Conservation (phyloP, 164 flowering plant species). For the Sedum album region DNA sequence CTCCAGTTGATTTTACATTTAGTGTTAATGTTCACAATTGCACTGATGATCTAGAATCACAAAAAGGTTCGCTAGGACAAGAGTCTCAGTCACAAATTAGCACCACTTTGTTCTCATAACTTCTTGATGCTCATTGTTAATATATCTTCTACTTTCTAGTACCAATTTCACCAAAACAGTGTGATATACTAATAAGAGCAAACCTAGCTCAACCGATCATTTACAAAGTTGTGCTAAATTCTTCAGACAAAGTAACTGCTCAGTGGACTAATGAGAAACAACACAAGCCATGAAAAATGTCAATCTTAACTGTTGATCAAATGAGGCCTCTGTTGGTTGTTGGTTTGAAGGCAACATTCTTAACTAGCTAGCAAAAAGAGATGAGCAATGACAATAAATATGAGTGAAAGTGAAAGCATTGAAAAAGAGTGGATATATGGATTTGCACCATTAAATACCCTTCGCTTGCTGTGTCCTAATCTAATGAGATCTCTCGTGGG, state of each 20-base stretch:
- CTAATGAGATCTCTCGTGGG: background rate
- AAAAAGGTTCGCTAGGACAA: background rate
- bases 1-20: constrained; percentile 22
- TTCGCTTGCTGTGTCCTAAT: background rate
- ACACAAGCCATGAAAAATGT: background rate
- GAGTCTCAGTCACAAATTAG: background rate
- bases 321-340: background rate
- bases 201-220: background rate
- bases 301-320: background rate
- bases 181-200: no score
- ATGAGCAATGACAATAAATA: background rate
- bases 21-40: constrained; percentile 14
- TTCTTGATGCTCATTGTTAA: constrained; percentile 7
- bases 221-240: background rate
- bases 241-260: background rate
- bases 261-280: background rate
- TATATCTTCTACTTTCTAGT: background rate
- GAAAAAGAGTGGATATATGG: background rate
- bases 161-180: background rate
- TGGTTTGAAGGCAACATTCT: background rate
- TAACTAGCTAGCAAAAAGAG: background rate
- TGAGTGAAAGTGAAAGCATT: background rate
- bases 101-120: background rate
- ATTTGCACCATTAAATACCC: background rate
- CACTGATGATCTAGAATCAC: constrained; percentile 6